phyloP scores from a whole-genome alignment of 2,329 filamentous ascomycete species.

The Verticillium zaregamsianum region DNA sequence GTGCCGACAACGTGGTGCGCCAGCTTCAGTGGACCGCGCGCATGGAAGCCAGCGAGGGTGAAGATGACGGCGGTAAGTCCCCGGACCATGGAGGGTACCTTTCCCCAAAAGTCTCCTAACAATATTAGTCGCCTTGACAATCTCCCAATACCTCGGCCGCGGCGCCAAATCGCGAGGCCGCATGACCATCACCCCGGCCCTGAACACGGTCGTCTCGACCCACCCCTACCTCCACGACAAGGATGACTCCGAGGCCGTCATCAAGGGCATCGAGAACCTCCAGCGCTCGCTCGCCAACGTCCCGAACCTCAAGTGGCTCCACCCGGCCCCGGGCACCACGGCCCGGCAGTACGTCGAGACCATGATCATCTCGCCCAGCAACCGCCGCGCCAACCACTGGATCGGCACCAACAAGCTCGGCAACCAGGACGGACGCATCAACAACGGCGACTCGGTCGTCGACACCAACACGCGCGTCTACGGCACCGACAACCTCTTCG shows the following conservation, averaged over 20 bases:
- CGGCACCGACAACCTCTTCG: constrained; percentile 64
- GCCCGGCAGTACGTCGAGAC: constrained; percentile 53
- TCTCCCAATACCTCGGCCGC: constrained; percentile 60
- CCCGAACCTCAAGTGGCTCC: constrained; percentile 50
- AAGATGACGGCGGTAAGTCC: constrained; percentile 23
- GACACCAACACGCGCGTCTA: constrained; percentile 61
- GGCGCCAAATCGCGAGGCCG: constrained; percentile 58
- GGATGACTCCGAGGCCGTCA: constrained; percentile 60
- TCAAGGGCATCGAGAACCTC: constrained; percentile 58
- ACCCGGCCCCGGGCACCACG: constrained; percentile 46
- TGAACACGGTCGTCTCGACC: constrained; percentile 55
- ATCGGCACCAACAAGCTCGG: constrained; percentile 57
- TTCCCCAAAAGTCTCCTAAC: constrained; percentile 4
- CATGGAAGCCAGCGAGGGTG: constrained; percentile 51
- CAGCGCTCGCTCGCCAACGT: constrained; percentile 49
- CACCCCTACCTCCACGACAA: constrained; percentile 56
- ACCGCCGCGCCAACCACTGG: constrained; percentile 47
- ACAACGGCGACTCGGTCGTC: constrained; percentile 55
- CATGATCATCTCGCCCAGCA: constrained; percentile 34
- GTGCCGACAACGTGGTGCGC: constrained; percentile 55
- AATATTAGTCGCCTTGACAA: constrained; percentile 40
- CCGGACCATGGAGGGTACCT: no score
- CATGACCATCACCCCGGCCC: constrained; percentile 53
- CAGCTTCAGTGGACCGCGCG: constrained; percentile 64
- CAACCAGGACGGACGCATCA: constrained; percentile 45